Evolutionary conservation across 2,329 filamentous ascomycete genomes (phyloP), one percentile per base, ranked within the genome.

Genomic region (Microcera coccophila): DNA sequence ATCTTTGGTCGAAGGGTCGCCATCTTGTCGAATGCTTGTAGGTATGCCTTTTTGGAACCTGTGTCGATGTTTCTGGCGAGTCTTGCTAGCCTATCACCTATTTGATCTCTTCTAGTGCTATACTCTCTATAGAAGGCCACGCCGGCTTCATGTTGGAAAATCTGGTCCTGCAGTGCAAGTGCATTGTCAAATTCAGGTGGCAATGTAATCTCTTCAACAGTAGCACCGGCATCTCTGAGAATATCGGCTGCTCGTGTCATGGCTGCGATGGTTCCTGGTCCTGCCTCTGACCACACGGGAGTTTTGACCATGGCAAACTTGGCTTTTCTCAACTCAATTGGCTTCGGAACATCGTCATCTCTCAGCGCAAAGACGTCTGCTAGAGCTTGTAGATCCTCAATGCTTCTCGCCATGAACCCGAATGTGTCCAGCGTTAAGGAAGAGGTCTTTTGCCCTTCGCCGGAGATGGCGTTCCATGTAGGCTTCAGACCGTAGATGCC

Each of bases 401-500:
- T 67, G 5, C 67, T 72, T 1, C 82, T 73, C 0, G 78, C 71
- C 44, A 76, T 84, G 11, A 84, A 64, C 2, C 83, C 82, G 1
- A 83, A 53, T 0, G 82, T 86, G 52, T 86, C 83, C 5, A 81
- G 67, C 1, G 71, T 78, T 1, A 78, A 62, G 1, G 78, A 76
- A 51, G 76, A 82, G 2, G 79, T 65, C 57, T 77, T 80, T 34
- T 75, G 69, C 0, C 82, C 82, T 54, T 85, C 82, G 0, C 79
- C 69, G 0, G 75, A 79, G 24, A 86, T 73, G 0, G 78, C 64
- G 41, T 76, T 76, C 79, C 79, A 85, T 0, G 81, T 86, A 2
- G 82, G 81, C 57, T 85, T 86, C 41, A 84, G 66, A 0, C 71
- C 81, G 43, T 80, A 86, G 4, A 81, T 69, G 5, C 82, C 82